Percentiles rank a stretch among this genome's conserved stretches.
phyloP scores from a whole-genome alignment of 306 rosid genomes.

The Quercus glauca region DNA sequence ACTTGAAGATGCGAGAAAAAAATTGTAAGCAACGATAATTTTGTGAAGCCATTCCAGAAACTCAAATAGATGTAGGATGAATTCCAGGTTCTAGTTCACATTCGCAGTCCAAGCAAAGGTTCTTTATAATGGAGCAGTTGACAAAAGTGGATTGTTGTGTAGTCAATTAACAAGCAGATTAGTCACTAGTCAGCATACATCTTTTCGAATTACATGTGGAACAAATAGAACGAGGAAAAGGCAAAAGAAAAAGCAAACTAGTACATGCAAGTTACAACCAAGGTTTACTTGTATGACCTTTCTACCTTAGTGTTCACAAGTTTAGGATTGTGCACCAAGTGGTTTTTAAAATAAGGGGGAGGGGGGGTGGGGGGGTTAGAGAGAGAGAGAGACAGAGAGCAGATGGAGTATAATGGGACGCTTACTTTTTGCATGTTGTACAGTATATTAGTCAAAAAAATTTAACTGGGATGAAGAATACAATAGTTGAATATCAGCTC shows the following conservation, averaged over 20 bases:
- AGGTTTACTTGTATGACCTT: too few relatives aligned
- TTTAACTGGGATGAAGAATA: slow-evolving; percentile 6
- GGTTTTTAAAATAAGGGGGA: too few relatives aligned
- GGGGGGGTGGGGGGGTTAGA: too few relatives aligned
- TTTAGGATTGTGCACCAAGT: too few relatives aligned
- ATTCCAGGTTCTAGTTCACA: neutral
- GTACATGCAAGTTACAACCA: too few relatives aligned
- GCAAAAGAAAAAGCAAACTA: too few relatives aligned
- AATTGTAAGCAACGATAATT: neutral
- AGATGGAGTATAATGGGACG: too few relatives aligned
- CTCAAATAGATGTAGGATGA: neutral
- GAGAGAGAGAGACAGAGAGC: too few relatives aligned
- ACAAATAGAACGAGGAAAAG: too few relatives aligned
- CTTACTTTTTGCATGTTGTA: too few relatives aligned
- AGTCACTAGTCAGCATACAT: neutral
- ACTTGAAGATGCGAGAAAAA: neutral
- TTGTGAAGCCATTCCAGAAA: neutral
- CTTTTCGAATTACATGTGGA: neutral
- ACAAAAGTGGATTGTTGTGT: neutral
- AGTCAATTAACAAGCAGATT: neutral
- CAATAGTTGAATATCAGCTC: slow-evolving; percentile 31
- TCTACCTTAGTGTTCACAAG: too few relatives aligned
- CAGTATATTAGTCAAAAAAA: neutral
- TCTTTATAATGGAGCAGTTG: neutral
- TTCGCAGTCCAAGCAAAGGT: neutral